Evolutionary conservation across 345 rosid genomes (phyloP).

Genomic region (Gynandropsis gynandra): DNA sequence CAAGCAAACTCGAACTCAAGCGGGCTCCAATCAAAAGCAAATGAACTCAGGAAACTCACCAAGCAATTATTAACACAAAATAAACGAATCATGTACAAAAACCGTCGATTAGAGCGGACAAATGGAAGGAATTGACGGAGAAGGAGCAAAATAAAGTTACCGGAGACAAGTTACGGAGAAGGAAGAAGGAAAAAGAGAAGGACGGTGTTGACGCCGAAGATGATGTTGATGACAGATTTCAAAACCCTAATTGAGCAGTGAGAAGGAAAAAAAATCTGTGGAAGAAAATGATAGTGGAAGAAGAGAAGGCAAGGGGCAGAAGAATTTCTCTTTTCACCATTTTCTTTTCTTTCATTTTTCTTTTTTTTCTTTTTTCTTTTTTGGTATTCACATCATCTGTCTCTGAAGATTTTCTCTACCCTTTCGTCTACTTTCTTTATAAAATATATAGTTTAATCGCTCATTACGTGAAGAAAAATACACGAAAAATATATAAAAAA

Average conservation of each 20-base stretch:
- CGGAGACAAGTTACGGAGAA: not conserved
- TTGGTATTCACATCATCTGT: too few species aligned
- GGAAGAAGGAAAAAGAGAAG: not conserved
- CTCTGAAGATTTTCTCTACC: too few species aligned
- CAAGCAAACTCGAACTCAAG: not conserved
- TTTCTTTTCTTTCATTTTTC: too few species aligned
- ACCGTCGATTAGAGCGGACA: not conserved
- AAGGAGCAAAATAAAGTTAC: conserved; percentile 12
- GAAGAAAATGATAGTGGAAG: conserved; percentile 13
- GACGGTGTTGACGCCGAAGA: not conserved
- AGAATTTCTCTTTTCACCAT: not conserved
- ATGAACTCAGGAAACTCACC: not conserved
- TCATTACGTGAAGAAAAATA: too few species aligned
- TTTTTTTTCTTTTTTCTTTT: too few species aligned
- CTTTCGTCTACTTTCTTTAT: too few species aligned
- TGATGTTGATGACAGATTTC: conserved; percentile 3
- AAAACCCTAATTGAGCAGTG: conserved; percentile 18
- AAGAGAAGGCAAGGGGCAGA: conserved; percentile 3
- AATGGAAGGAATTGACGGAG: conserved; percentile 10
- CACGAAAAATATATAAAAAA: too few species aligned
- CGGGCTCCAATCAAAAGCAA: conserved; percentile 7
- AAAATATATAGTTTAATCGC: too few species aligned
- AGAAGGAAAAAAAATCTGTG: conserved; percentile 2
- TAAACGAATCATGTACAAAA: too few species aligned
- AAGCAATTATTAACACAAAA: too few species aligned